Percentiles rank a stretch among this genome's conserved stretches.
phyloP scores from a whole-genome alignment of 2,329 filamentous ascomycete genomes.

The Exserohilum turcica region DNA sequence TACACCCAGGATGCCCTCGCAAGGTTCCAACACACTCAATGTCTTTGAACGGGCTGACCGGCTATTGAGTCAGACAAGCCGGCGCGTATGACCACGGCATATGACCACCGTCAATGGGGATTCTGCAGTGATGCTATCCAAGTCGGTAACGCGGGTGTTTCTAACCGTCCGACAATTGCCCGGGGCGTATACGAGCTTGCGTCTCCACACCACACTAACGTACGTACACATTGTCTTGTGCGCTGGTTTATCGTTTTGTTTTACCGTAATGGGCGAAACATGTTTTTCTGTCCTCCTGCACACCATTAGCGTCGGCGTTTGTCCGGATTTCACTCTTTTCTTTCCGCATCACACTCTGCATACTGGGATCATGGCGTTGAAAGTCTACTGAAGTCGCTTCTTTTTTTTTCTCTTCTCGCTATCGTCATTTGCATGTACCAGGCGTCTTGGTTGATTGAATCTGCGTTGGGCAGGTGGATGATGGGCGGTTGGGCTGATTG shows the following conservation, averaged over 20 bases:
- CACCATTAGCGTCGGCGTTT: conserved; percentile 17
- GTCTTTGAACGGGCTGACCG: conserved; percentile 46
- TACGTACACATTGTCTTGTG: background rate
- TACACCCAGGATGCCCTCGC: conserved; percentile 37
- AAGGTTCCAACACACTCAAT: conserved; percentile 36
- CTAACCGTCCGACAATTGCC: background rate
- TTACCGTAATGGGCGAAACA: background rate
- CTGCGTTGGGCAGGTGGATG: background rate
- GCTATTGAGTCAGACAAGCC: conserved; percentile 37
- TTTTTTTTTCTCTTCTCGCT: background rate
- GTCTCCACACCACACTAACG: background rate
- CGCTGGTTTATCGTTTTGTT: background rate
- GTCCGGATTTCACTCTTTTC: conserved; percentile 18
- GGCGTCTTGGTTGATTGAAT: conserved; percentile 2
- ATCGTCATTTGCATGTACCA: background rate
- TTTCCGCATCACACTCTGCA: conserved; percentile 3
- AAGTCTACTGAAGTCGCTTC: background rate
- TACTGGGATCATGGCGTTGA: conserved; percentile 8
- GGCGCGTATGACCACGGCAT: conserved; percentile 35
- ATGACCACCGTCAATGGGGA: conserved; percentile 8
- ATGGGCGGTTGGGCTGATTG: background rate
- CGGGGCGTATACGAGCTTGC: background rate
- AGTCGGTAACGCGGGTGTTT: background rate
- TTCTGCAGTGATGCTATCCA: background rate
- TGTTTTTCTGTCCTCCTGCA: conserved; percentile 1